These are phyloP conservation scores for Narthecium ossifragum DNA, from an alignment of 106 monocot genomes.

Conservation along the genomic window DNA sequence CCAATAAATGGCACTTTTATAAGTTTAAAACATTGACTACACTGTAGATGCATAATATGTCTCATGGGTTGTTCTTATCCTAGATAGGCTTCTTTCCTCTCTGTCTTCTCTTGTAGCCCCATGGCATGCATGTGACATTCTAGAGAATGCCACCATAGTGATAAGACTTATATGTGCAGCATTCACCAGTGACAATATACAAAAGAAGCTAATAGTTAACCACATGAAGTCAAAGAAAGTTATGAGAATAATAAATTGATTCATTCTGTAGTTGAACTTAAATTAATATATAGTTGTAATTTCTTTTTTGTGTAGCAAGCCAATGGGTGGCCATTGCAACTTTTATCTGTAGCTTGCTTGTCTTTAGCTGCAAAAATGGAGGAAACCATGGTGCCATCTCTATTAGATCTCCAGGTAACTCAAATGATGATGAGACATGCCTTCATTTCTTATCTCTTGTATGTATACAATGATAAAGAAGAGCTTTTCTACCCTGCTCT, in stretches of 20 bases:
- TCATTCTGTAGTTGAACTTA: neutral
- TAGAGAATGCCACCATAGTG: neutral
- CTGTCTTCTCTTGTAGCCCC: no score
- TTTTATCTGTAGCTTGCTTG: slow-evolving; percentile 76
- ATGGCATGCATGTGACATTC: neutral
- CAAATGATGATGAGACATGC: no score
- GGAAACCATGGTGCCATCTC: slow-evolving; percentile 57
- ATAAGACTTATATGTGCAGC: neutral
- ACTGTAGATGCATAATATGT: no score
- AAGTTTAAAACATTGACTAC: no score
- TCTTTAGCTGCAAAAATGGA: slow-evolving; percentile 86
- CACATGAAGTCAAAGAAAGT: neutral
- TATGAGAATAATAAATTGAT: neutral
- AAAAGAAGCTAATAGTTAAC: neutral
- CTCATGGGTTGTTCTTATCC: no score
- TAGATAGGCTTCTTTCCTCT: no score
- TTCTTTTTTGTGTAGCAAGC: slow-evolving; percentile 7
- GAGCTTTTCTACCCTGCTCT: neutral
- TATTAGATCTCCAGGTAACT: slow-evolving; percentile 65
- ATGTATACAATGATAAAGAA: neutral
- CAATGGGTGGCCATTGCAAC: slow-evolving; percentile 69
- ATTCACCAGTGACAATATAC: neutral
- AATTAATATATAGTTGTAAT: neutral
- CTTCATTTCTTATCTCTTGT: neutral
- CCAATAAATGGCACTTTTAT: no score